A percentile compares a stretch with the other conserved stretches of the same genome.
Evolutionary conservation across 225 moss, liverwort and hornwort species (phyloP).

Genomic region (Ulota crispa): DNA sequence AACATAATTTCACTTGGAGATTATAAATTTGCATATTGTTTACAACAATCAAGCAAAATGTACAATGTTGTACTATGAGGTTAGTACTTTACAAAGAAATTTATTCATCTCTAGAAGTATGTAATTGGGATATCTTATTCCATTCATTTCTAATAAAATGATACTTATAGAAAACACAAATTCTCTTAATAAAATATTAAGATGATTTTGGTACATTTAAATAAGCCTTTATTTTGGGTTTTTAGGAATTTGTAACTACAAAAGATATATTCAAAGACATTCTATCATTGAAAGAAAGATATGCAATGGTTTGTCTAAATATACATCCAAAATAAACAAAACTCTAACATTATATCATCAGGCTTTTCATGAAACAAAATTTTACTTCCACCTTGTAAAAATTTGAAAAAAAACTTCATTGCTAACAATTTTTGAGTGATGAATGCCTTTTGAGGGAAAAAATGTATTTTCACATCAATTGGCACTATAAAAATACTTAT

Average conservation of each 20-base stretch:
- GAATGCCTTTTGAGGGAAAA: background rate
- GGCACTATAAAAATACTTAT: too few relatives aligned
- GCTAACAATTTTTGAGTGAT: accelerated
- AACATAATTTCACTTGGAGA: background rate
- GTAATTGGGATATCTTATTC: background rate
- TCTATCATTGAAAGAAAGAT: background rate
- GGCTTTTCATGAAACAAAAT: too few relatives aligned
- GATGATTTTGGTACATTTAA: background rate
- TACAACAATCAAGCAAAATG: background rate
- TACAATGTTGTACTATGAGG: background rate
- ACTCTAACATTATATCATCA: background rate
- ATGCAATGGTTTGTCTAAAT: background rate
- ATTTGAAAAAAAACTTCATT: background rate
- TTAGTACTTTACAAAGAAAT: background rate
- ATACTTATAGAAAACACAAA: background rate
- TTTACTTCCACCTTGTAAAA: background rate
- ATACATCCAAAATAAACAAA: background rate
- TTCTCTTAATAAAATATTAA: background rate
- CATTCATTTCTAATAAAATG: background rate
- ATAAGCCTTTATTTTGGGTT: too few relatives aligned
- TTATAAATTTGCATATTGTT: accelerated
- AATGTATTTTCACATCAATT: too few relatives aligned
- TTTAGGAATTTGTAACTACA: accelerated
- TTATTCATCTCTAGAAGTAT: background rate
- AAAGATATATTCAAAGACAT: background rate